Evolutionary conservation across 1,284 basidiomycete genomes (phyloP).

Genomic region (Ceratobasidium sp.): DNA sequence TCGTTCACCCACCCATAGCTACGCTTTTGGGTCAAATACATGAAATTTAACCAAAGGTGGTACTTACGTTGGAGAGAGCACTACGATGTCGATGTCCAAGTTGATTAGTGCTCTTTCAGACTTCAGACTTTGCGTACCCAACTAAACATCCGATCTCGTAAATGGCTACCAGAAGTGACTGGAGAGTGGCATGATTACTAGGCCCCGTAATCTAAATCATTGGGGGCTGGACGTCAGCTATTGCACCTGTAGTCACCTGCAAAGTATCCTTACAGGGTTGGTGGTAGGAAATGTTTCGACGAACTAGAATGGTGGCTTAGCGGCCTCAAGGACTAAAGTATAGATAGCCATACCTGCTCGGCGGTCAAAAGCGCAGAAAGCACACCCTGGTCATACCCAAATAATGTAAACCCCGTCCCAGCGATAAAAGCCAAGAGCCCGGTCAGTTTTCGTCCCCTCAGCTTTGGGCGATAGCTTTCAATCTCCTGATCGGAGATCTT

Average conservation of each 20-base stretch:
- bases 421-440: constrained; percentile 60
- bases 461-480: constrained; percentile 46
- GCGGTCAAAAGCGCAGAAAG: constrained; percentile 67
- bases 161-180: constrained; percentile 63
- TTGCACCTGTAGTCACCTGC: too few species aligned
- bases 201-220: constrained; percentile 42
- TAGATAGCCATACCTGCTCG: constrained; percentile 52
- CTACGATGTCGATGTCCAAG: not conserved
- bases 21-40: constrained; percentile 48
- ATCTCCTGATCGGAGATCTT: constrained; percentile 17
- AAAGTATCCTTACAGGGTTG: not conserved
- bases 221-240: not conserved
- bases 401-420: constrained; percentile 64
- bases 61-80: constrained; percentile 29
- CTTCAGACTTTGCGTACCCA: too few species aligned
- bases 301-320: constrained; percentile 50
- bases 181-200: constrained; percentile 59
- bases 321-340: not conserved
- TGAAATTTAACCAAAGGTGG: constrained; percentile 38
- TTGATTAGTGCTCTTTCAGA: too few species aligned
- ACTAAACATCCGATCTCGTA: constrained; percentile 53
- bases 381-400: constrained; percentile 73
- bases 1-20: constrained; percentile 61
- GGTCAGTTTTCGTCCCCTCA: constrained; percentile 56
- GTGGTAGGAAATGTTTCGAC: constrained; percentile 59